Evolutionary conservation across 2,329 filamentous ascomycete genomes (phyloP).

Genomic region (Fusarium chlamydosporum): DNA sequence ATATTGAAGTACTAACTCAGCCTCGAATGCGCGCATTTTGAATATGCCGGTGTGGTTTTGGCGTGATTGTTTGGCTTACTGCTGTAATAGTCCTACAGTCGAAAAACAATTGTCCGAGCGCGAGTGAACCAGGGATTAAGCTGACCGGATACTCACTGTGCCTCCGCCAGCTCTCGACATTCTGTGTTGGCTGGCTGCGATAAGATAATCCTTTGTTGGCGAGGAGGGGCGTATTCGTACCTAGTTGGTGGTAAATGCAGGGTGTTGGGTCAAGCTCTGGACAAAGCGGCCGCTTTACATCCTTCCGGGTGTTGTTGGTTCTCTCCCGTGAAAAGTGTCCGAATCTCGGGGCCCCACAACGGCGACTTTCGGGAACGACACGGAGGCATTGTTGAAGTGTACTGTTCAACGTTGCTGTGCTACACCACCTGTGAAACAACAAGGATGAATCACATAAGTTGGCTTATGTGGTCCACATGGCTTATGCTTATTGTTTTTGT

Average conservation of each 20-base stretch:
- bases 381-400: neutral
- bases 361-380: neutral
- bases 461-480: neutral
- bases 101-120: neutral
- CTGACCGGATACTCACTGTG: slow-evolving; percentile 7
- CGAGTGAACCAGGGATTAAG: slow-evolving; percentile 8
- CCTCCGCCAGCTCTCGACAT: neutral
- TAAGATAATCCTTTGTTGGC: neutral
- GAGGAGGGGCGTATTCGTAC: neutral
- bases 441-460: neutral
- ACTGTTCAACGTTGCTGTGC: neutral
- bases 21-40: neutral
- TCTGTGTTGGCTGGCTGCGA: neutral
- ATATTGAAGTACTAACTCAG: neutral
- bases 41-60: neutral
- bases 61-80: neutral
- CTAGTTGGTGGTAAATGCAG: neutral
- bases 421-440: too few species aligned
- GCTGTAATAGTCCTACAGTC: neutral
- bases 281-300: slow-evolving; percentile 1
- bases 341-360: neutral
- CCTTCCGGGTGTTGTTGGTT: neutral
- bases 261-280: neutral
- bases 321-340: neutral
- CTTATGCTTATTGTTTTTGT: too few species aligned